Percentiles rank a stretch among this genome's conserved stretches.
Conservation (phyloP, 73 alveolate genomes). For the Paramecium tetraurelia region DNA sequence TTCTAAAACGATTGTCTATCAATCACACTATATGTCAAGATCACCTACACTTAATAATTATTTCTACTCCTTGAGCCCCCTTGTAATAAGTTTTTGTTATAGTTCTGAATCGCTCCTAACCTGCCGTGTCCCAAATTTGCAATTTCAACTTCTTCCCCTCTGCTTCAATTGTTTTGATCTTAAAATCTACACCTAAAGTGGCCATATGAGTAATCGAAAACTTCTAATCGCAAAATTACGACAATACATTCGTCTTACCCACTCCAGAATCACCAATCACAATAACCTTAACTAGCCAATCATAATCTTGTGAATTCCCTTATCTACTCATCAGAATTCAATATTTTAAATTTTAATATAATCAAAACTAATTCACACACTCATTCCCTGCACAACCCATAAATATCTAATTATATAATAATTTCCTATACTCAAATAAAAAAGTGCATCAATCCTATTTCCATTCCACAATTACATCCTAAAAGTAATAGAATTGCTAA, state of each 20-base stretch:
- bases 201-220: slow-evolving; percentile 65
- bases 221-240: slow-evolving; percentile 63
- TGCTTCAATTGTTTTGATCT: slow-evolving; percentile 61
- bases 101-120: slow-evolving; percentile 61
- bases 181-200: slow-evolving; percentile 70
- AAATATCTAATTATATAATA: too few species aligned
- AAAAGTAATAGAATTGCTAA: too few species aligned
- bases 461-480: too few species aligned
- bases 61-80: slow-evolving; percentile 58
- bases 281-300: slow-evolving; percentile 60
- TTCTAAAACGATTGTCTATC: slow-evolving; percentile 56
- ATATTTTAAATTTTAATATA: neutral
- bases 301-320: slow-evolving; percentile 39
- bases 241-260: slow-evolving; percentile 60
- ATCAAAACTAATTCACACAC: neutral
- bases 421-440: too few species aligned
- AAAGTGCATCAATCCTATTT: neutral
- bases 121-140: slow-evolving; percentile 66
- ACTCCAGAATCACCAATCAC: slow-evolving; percentile 70
- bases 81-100: slow-evolving; percentile 55
- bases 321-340: slow-evolving; percentile 6
- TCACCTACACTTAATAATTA: slow-evolving; percentile 27
- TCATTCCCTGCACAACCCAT: neutral
- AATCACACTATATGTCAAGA: slow-evolving; percentile 56
- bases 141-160: slow-evolving; percentile 66